phyloP scores from a whole-genome alignment of 345 rosid species.

The Lagerstroemia speciosa region DNA sequence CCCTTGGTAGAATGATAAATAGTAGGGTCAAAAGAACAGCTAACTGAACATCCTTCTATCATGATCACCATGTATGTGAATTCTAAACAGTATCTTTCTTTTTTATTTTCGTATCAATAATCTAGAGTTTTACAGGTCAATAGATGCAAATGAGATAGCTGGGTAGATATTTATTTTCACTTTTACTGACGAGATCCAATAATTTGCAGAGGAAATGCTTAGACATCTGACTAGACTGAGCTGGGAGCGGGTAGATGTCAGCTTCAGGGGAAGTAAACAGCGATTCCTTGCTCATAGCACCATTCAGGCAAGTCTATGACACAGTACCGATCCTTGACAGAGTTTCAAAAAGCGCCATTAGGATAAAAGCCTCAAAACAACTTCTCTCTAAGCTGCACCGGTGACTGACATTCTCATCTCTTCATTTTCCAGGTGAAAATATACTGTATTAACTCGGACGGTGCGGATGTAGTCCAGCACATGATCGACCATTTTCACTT shows the following conservation, averaged over 20 bases:
- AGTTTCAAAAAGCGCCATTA: background rate
- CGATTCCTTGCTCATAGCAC: constrained; percentile 61
- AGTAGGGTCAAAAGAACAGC: background rate
- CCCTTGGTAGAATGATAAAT: background rate
- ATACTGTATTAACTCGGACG: constrained; percentile 50
- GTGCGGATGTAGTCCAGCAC: constrained; percentile 72
- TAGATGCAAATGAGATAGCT: background rate
- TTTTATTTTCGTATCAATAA: background rate
- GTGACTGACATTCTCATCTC: background rate
- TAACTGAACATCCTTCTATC: background rate
- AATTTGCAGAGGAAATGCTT: constrained; percentile 64
- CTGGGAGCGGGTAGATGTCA: constrained; percentile 82
- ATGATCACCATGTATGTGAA: too few relatives aligned
- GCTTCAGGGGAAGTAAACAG: constrained; percentile 61
- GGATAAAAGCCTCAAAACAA: background rate
- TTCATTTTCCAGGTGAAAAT: constrained; percentile 48
- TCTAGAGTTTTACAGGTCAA: background rate
- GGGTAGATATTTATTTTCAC: too few relatives aligned
- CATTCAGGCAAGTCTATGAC: constrained; percentile 55
- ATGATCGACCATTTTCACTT: constrained; percentile 61
- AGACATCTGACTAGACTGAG: constrained; percentile 45
- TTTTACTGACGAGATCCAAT: background rate
- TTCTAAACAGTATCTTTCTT: background rate
- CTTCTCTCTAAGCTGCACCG: too few relatives aligned
- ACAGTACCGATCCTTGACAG: background rate